These are phyloP conservation scores for Cyberlindnera suaveolens DNA, from an alignment of 805 yeast genomes.

Conservation along the genomic window DNA sequence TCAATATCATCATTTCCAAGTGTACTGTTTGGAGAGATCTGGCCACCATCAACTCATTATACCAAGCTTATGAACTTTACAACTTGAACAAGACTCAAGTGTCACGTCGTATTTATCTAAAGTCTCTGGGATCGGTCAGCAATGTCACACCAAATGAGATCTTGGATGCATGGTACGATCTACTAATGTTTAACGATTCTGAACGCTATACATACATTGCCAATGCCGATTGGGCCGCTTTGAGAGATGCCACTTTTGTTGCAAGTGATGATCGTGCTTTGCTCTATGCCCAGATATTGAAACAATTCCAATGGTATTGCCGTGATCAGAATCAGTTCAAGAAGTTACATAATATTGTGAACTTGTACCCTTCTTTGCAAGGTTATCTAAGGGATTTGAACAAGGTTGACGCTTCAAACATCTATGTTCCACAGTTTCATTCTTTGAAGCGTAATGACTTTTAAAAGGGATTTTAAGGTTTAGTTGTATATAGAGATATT, in stretches of 20 bases:
- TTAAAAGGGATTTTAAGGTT: neutral
- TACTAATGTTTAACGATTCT: conserved; percentile 42
- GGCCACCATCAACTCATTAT: conserved; percentile 56
- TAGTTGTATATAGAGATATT: neutral
- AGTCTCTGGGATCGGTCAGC: conserved; percentile 62
- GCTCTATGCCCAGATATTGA: conserved; percentile 18
- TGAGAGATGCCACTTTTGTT: conserved; percentile 62
- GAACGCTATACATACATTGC: conserved; percentile 60
- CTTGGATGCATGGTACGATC: conserved; percentile 48
- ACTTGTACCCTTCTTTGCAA: conserved; percentile 11
- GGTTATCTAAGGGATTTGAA: conserved; percentile 7
- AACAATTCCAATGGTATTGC: conserved; percentile 19
- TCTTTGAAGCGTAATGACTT: conserved; percentile 4
- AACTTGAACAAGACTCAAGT: conserved; percentile 58
- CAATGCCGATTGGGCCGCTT: conserved; percentile 79
- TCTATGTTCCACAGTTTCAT: conserved; percentile 10
- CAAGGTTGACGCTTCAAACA: conserved; percentile 7
- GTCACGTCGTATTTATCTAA: conserved; percentile 64
- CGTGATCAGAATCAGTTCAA: conserved; percentile 18
- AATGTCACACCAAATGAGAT: conserved; percentile 46
- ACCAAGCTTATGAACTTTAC: conserved; percentile 52
- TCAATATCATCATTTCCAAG: conserved; percentile 68
- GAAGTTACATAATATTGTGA: conserved; percentile 9
- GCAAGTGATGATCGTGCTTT: conserved; percentile 13
- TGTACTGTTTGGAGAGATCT: conserved; percentile 63